These are phyloP conservation scores for Magnusiomyces ingens DNA, from an alignment of 1,139 yeast genomes.

Conservation along the genomic window DNA sequence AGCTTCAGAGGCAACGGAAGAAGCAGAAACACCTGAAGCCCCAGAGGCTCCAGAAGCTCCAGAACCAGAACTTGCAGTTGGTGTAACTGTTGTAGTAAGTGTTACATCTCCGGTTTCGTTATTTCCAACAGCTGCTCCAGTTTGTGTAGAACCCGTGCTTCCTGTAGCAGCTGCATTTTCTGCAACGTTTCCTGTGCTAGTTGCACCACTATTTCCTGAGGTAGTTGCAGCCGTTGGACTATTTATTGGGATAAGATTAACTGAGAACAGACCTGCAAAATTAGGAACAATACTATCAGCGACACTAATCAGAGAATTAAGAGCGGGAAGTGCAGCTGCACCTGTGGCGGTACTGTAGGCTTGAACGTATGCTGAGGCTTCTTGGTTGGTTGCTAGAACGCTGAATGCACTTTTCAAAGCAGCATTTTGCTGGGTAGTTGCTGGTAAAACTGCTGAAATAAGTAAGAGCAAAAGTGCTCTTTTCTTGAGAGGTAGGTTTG, in stretches of 20 bases:
- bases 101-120: neutral
- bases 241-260: slow-evolving; percentile 2
- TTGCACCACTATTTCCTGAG: neutral
- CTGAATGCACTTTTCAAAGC: slow-evolving; percentile 10
- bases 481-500: neutral
- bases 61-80: slow-evolving; percentile 1
- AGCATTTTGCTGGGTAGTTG: slow-evolving; percentile 1
- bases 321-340: slow-evolving; percentile 12
- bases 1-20: neutral
- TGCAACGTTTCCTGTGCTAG: slow-evolving; percentile 4
- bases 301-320: slow-evolving; percentile 11
- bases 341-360: slow-evolving; percentile 16
- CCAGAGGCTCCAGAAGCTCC: slow-evolving; percentile 1
- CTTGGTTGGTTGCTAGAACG: slow-evolving; percentile 9
- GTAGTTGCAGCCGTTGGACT: neutral
- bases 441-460: slow-evolving; percentile 5
- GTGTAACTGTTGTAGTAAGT: too few species aligned
- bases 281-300: slow-evolving; percentile 11
- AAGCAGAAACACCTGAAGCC: neutral
- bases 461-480: slow-evolving; percentile 2
- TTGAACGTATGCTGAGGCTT: slow-evolving; percentile 7
- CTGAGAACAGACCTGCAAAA: slow-evolving; percentile 9
- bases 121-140: slow-evolving; percentile 2
- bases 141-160: neutral
- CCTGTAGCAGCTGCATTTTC: neutral